These are phyloP conservation scores for Amanita brunnescens DNA, from an alignment of 768 basidiomycete genomes.

Conservation along the genomic window DNA sequence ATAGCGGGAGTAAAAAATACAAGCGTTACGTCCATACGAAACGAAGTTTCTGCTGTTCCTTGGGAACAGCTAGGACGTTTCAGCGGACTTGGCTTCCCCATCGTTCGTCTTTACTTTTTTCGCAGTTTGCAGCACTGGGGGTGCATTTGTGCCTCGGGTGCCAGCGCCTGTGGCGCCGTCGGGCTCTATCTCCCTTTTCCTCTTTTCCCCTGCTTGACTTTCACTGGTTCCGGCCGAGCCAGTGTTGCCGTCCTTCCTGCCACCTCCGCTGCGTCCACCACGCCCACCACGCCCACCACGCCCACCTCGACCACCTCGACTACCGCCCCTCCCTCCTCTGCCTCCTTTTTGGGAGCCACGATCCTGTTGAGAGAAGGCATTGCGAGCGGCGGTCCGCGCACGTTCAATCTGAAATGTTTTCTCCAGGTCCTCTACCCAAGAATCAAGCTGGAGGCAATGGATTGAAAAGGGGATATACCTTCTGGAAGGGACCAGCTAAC, in stretches of 20 bases:
- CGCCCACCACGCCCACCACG: slow-evolving; percentile 22
- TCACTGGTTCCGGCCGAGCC: slow-evolving; percentile 31
- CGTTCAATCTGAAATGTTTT: slow-evolving; percentile 68
- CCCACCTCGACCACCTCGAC: slow-evolving; percentile 19
- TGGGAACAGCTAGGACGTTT: background rate
- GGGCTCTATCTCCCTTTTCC: slow-evolving; percentile 69
- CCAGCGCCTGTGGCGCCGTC: slow-evolving; percentile 70
- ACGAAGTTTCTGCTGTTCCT: background rate
- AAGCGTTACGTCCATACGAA: background rate
- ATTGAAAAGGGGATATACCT: slow-evolving; percentile 26
- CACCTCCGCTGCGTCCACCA: slow-evolving; percentile 32
- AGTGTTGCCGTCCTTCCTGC: slow-evolving; percentile 37
- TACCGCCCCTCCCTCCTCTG: slow-evolving; percentile 17
- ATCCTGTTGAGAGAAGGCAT: slow-evolving; percentile 27
- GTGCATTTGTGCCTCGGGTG: slow-evolving; percentile 52
- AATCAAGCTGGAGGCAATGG: slow-evolving; percentile 2
- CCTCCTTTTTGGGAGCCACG: slow-evolving; percentile 13
- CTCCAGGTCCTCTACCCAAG: slow-evolving; percentile 54
- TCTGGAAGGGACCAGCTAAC: slow-evolving; percentile 57
- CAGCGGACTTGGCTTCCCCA: slow-evolving; percentile 15
- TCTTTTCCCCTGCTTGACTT: slow-evolving; percentile 57
- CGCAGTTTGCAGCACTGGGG: slow-evolving; percentile 34
- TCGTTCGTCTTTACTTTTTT: slow-evolving; percentile 40
- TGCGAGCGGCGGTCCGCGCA: slow-evolving; percentile 58
- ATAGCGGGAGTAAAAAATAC: too few species aligned